Evolutionary conservation across 2,329 filamentous ascomycete genomes (phyloP).

Genomic region (Curvularia lunata): DNA sequence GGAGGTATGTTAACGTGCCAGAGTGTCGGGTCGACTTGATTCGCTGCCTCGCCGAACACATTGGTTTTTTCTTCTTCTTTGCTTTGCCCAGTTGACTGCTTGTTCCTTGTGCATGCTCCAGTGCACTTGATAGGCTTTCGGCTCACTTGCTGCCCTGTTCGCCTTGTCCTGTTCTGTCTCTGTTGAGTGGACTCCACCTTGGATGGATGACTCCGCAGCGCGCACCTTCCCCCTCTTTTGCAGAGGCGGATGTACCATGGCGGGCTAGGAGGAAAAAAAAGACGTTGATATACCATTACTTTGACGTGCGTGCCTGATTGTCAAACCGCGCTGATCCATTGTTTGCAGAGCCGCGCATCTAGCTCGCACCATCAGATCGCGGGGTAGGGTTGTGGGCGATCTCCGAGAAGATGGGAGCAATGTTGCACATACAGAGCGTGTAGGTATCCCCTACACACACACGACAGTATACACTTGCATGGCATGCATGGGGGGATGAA

Average conservation of each 20-base stretch:
- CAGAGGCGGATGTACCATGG: neutral
- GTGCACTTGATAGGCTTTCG: slow-evolving; percentile 9
- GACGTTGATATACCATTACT: neutral
- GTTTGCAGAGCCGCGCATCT: slow-evolving; percentile 30
- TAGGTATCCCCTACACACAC: slow-evolving; percentile 3
- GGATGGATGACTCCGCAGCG: slow-evolving; percentile 1
- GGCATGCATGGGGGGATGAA: neutral
- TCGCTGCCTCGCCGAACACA: slow-evolving; percentile 26
- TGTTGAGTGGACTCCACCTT: slow-evolving; percentile 5
- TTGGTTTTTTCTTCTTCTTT: slow-evolving; percentile 1
- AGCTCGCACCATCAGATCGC: slow-evolving; percentile 24
- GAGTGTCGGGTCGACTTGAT: slow-evolving; percentile 21
- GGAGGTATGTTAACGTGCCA: slow-evolving; percentile 17
- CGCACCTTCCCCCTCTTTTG: neutral
- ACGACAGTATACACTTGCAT: slow-evolving; percentile 9
- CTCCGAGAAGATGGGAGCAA: slow-evolving; percentile 22
- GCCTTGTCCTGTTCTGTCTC: slow-evolving; percentile 6
- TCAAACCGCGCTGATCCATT: slow-evolving; percentile 12
- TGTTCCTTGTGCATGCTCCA: neutral
- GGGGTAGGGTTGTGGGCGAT: slow-evolving; percentile 33
- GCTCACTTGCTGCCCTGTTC: slow-evolving; percentile 14
- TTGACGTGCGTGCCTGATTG: slow-evolving; percentile 14
- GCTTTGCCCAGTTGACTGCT: slow-evolving; percentile 9
- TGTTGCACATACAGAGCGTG: slow-evolving; percentile 15
- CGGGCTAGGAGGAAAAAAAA: neutral